Conservation (phyloP, 1,139 yeast genomes). For the Blastobotrys serpentis region DNA sequence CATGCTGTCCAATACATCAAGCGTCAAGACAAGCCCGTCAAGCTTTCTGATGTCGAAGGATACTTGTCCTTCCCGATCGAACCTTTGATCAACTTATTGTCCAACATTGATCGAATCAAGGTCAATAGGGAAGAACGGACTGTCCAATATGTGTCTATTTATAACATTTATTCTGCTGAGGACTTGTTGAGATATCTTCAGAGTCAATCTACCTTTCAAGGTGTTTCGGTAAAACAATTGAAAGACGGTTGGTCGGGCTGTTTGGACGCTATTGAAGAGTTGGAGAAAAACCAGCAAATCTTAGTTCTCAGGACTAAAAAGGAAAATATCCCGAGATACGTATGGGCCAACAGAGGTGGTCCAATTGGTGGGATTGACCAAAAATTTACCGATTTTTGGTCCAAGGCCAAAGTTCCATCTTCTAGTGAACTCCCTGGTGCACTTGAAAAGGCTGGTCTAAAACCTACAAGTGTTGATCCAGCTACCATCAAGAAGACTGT, state of each 20-base stretch:
- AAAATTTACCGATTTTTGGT: constrained; percentile 86
- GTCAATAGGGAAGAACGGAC: constrained; percentile 49
- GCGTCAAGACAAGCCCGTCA: constrained; percentile 65
- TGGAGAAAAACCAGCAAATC: constrained; percentile 74
- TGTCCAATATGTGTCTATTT: constrained; percentile 82
- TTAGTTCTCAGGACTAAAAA: constrained; percentile 86
- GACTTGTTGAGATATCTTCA: constrained; percentile 74
- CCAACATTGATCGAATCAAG: constrained; percentile 69
- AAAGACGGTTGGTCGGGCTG: constrained; percentile 99
- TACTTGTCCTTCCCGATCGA: constrained; percentile 49
- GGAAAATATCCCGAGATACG: constrained; percentile 84
- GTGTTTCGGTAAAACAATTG: constrained; percentile 82
- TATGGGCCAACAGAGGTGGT: constrained; percentile 87
- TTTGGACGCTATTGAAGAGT: constrained; percentile 66
- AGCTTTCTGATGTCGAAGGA: constrained; percentile 58
- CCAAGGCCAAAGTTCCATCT: constrained; percentile 71
- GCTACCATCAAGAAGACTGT: constrained; percentile 67
- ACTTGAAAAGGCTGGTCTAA: constrained; percentile 78
- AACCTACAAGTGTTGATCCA: constrained; percentile 98
- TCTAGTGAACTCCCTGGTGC: constrained; percentile 76
- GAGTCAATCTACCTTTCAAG: constrained; percentile 83
- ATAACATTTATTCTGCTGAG: constrained; percentile 78
- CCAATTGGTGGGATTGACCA: constrained; percentile 71
- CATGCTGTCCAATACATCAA: constrained; percentile 88
- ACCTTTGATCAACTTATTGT: constrained; percentile 60